Evolutionary conservation across 73 alveolate species (phyloP).

Genomic region (Paramecium bursaria): DNA sequence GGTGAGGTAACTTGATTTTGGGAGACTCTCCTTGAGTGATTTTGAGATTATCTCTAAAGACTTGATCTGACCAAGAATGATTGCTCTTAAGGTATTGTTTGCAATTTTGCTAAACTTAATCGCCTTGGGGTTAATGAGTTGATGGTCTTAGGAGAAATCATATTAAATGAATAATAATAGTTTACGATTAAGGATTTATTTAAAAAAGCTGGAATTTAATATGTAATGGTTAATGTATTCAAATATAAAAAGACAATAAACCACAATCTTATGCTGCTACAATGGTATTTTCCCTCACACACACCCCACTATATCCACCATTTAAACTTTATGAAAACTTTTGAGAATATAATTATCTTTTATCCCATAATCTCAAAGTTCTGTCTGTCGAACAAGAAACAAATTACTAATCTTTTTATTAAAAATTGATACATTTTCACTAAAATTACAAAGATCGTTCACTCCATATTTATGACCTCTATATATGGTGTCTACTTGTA

Average conservation of each 20-base stretch:
- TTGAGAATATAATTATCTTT: not conserved
- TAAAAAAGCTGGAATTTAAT: too few species aligned
- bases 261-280: conserved; percentile 44
- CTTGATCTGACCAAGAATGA: too few species aligned
- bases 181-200: too few species aligned
- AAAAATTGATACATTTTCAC: not conserved
- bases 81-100: too few species aligned
- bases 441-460: conserved; percentile 3
- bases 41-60: too few species aligned
- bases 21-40: too few species aligned
- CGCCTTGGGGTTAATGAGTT: too few species aligned
- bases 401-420: not conserved
- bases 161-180: too few species aligned
- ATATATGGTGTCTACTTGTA: not conserved
- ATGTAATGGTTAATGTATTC: too few species aligned
- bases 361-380: conserved; percentile 19
- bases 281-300: not conserved
- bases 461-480: conserved; percentile 64
- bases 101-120: too few species aligned
- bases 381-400: conserved; percentile 2
- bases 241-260: not conserved
- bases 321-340: not conserved
- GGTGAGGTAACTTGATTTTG: too few species aligned
- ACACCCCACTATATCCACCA: conserved; percentile 12
- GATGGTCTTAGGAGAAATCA: too few species aligned